Conservation (phyloP, 495 filamentous ascomycete species). For the Bryoglossum gracile region DNA sequence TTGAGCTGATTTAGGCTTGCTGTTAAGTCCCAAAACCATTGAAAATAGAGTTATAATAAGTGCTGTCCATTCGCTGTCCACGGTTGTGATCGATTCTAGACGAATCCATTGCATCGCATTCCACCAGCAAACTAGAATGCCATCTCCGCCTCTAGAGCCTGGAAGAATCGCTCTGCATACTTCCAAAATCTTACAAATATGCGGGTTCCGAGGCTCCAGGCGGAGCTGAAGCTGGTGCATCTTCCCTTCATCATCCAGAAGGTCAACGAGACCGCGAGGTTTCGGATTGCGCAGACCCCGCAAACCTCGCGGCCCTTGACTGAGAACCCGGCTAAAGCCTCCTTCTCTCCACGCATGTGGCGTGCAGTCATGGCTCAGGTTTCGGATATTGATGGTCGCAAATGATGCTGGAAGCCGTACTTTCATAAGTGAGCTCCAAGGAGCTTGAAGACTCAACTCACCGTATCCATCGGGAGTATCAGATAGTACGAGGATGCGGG, state of each 20-base stretch:
- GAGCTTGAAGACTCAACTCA: slow-evolving; percentile 64
- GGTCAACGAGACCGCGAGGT: slow-evolving; percentile 52
- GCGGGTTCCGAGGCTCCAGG: slow-evolving; percentile 54
- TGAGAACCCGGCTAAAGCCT: slow-evolving; percentile 45
- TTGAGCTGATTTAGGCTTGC: slow-evolving; percentile 16
- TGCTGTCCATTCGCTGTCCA: slow-evolving; percentile 71
- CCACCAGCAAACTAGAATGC: slow-evolving; percentile 67
- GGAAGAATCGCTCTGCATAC: slow-evolving; percentile 57
- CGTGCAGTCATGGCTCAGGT: slow-evolving; percentile 19
- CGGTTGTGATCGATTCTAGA: slow-evolving; percentile 37
- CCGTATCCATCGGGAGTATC: slow-evolving; percentile 52
- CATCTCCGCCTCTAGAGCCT: slow-evolving; percentile 51
- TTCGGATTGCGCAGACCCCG: slow-evolving; percentile 38
- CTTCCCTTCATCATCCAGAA: slow-evolving; percentile 51
- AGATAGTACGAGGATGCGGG: slow-evolving; percentile 64
- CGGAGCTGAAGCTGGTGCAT: slow-evolving; percentile 60
- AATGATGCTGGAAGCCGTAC: slow-evolving; percentile 37
- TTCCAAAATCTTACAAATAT: slow-evolving; percentile 52
- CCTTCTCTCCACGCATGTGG: slow-evolving; percentile 35
- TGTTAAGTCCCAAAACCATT: slow-evolving; percentile 36
- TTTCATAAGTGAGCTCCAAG: slow-evolving; percentile 59
- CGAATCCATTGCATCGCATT: slow-evolving; percentile 63
- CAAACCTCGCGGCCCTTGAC: slow-evolving; percentile 39
- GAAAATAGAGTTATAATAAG: slow-evolving; percentile 64
- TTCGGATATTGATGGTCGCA: slow-evolving; percentile 21